Evolutionary conservation across 176 grass and related monocot genomes (phyloP).

Genomic region (Bothriochloa decipiens): DNA sequence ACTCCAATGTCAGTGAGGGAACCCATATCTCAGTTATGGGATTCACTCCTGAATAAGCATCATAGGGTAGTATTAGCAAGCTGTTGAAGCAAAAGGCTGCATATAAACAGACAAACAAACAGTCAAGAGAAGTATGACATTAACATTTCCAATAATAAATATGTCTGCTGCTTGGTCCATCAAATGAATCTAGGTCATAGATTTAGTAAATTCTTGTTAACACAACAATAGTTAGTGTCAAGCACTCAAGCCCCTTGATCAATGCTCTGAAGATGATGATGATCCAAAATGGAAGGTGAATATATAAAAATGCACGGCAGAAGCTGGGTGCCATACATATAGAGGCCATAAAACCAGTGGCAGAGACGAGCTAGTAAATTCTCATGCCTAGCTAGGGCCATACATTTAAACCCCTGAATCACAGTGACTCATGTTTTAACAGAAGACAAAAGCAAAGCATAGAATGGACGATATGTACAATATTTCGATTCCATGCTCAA

Average conservation of each 20-base stretch:
- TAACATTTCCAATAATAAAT: background rate
- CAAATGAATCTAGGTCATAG: background rate
- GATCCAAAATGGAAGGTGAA: background rate
- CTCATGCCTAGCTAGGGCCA: background rate
- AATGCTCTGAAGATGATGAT: background rate
- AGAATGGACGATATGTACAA: background rate
- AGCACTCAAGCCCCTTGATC: background rate
- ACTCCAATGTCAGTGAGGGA: conserved; percentile 72
- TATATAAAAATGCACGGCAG: background rate
- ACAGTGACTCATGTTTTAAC: background rate
- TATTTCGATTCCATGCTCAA: background rate
- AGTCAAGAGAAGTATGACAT: background rate
- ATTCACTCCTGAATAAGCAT: conserved; percentile 35
- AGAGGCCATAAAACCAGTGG: background rate
- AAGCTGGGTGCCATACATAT: background rate
- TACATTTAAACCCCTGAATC: background rate
- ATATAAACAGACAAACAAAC: background rate
- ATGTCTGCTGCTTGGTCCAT: background rate
- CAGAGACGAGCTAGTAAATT: background rate
- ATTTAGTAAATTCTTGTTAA: background rate
- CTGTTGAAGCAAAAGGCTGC: conserved; percentile 28
- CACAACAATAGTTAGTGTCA: background rate
- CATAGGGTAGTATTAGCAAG: background rate
- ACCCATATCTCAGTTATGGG: conserved; percentile 55
- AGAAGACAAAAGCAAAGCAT: background rate